Evolutionary conservation across 176 grass and related monocot genomes (phyloP).

Genomic region (Zea luxurians): DNA sequence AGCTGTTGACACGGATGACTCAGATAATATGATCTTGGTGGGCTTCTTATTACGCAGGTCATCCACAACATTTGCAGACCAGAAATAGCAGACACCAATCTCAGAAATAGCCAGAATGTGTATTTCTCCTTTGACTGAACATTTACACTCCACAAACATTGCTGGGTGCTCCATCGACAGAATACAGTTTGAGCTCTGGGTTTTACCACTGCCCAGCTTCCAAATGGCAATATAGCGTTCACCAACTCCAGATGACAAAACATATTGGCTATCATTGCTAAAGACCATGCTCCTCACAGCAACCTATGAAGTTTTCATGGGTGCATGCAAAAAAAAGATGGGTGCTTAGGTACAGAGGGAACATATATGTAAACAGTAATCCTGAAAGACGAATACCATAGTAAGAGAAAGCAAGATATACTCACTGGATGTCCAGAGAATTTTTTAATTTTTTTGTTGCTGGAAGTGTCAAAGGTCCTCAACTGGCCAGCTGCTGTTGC

Average conservation of each 20-base stretch:
- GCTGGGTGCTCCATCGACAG: conserved; percentile 90
- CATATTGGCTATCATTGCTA: conserved; percentile 69
- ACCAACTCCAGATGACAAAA: conserved; percentile 86
- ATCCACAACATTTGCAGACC: conserved; percentile 64
- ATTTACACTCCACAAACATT: conserved; percentile 75
- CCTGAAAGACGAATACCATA: conserved; percentile 14
- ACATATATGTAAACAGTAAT: neutral
- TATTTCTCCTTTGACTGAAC: conserved; percentile 40
- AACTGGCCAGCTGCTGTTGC: conserved; percentile 92
- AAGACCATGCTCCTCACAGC: conserved; percentile 83
- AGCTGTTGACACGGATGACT: conserved; percentile 43
- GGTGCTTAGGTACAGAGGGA: conserved; percentile 6
- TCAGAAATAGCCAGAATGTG: conserved; percentile 84
- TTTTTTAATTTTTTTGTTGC: conserved; percentile 90
- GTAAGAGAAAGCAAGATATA: conserved; percentile 21
- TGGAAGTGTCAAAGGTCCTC: conserved; percentile 68
- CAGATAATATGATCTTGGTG: conserved; percentile 61
- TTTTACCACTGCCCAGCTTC: conserved; percentile 65
- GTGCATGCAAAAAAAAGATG: conserved; percentile 23
- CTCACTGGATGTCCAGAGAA: conserved; percentile 89
- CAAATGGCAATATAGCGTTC: conserved; percentile 91
- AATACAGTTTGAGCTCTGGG: conserved; percentile 56
- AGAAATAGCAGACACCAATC: conserved; percentile 83
- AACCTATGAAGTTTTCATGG: conserved; percentile 49
- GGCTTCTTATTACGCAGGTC: conserved; percentile 68